Evolutionary conservation across 2,329 filamentous ascomycete species (phyloP).

Genomic region (Colletotrichum orbiculare): DNA sequence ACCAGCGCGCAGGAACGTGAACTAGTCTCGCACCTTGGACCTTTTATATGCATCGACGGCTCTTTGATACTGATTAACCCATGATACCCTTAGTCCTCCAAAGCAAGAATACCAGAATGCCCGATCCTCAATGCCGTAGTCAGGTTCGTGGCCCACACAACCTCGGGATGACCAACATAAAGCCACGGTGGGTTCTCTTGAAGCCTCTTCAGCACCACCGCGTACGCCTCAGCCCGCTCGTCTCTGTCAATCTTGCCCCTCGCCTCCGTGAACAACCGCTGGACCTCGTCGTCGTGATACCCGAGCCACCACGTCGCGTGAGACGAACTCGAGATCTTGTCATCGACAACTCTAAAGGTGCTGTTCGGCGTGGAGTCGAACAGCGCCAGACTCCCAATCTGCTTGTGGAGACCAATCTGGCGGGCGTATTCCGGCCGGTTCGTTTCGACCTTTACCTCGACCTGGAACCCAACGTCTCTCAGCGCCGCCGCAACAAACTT

Average conservation of each 20-base stretch:
- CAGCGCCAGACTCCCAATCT: constrained; percentile 12
- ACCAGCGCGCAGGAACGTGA: too few relatives aligned
- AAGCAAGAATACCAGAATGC: constrained; percentile 4
- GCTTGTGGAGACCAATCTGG: constrained; percentile 19
- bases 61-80: background rate
- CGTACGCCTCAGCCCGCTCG: constrained; percentile 8
- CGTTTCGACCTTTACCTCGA: constrained; percentile 13
- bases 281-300: constrained; percentile 15
- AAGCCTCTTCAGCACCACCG: constrained; percentile 1
- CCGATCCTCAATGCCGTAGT: constrained; percentile 4
- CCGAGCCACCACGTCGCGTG: constrained; percentile 22
- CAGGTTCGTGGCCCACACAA: constrained; percentile 5
- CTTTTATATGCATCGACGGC: too few relatives aligned
- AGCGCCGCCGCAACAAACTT: constrained; percentile 10
- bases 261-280: constrained; percentile 4
- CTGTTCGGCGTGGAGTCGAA: constrained; percentile 24
- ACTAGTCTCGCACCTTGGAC: too few relatives aligned
- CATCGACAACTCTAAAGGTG: constrained; percentile 20
- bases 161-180: constrained; percentile 17
- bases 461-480: background rate
- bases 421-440: constrained; percentile 21
- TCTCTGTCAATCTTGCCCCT: background rate
- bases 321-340: constrained; percentile 19
- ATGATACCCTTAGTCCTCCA: background rate
- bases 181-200: constrained; percentile 25